These are phyloP conservation scores for Cytospora piceae DNA, from an alignment of 2,329 filamentous ascomycete species.

Conservation along the genomic window DNA sequence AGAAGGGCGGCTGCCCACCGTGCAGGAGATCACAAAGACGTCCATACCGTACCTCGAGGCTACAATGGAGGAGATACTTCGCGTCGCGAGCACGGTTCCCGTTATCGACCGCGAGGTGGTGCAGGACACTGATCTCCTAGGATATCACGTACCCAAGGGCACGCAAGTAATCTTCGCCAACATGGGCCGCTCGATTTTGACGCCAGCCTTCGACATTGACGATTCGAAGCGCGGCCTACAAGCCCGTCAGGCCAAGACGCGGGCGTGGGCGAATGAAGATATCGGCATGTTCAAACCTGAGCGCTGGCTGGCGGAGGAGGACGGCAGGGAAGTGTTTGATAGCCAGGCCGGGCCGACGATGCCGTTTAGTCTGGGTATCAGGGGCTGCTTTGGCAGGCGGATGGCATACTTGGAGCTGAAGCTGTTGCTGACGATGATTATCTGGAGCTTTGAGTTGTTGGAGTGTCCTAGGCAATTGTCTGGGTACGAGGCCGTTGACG, in stretches of 20 bases:
- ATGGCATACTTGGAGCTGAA: conserved; percentile 39
- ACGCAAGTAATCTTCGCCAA: conserved; percentile 49
- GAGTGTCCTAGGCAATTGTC: conserved; percentile 34
- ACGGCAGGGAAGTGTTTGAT: conserved; percentile 32
- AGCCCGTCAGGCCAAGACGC: conserved; percentile 11
- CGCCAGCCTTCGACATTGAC: conserved; percentile 14
- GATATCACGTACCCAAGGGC: conserved; percentile 46
- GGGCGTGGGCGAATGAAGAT: conserved; percentile 12
- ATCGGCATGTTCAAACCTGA: conserved; percentile 21
- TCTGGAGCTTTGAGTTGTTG: conserved; percentile 38
- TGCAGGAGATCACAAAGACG: conserved; percentile 40
- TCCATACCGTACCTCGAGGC: conserved; percentile 50
- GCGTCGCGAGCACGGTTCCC: conserved; percentile 50
- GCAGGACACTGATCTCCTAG: conserved; percentile 44
- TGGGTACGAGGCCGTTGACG: conserved; percentile 21
- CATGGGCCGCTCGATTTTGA: conserved; percentile 35
- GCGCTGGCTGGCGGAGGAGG: conserved; percentile 20
- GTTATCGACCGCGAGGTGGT: conserved; percentile 49
- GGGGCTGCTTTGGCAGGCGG: conserved; percentile 37
- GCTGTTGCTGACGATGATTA: conserved; percentile 33
- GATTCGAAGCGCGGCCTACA: conserved; percentile 19
- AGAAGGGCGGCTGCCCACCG: conserved; percentile 37
- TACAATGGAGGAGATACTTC: conserved; percentile 50
- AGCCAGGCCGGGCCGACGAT: conserved; percentile 35
- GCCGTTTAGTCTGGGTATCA: conserved; percentile 34